Conservation (phyloP, 2,329 filamentous ascomycete species). For the Fusarium sp. region DNA sequence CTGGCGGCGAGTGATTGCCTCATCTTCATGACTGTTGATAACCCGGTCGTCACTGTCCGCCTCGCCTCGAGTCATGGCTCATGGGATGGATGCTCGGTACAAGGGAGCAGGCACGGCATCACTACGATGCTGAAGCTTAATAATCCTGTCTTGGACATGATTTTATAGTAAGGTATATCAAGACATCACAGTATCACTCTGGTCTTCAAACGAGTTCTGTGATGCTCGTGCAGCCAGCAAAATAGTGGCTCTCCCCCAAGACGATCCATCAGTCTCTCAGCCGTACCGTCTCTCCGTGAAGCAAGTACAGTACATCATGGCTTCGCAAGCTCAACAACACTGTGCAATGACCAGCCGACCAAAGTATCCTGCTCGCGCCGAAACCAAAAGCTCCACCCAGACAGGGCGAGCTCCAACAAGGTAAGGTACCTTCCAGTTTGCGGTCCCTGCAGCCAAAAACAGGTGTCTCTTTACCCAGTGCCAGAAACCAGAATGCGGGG, state of each 20-base stretch:
- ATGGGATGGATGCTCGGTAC: conserved; percentile 30
- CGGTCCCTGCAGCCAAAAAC: conserved; percentile 31
- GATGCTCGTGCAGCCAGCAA: not conserved
- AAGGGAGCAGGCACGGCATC: conserved; percentile 23
- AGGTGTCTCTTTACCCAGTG: conserved; percentile 41
- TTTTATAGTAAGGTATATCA: no score
- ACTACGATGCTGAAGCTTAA: conserved; percentile 7
- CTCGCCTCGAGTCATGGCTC: conserved; percentile 37
- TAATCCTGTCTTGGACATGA: no score
- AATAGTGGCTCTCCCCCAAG: conserved; percentile 1
- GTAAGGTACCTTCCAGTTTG: conserved; percentile 42
- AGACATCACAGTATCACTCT: no score
- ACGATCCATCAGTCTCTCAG: conserved; percentile 30
- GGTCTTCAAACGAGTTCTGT: not conserved
- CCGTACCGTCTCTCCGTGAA: not conserved
- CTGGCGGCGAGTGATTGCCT: conserved; percentile 33
- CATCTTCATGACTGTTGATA: conserved; percentile 34
- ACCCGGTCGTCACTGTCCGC: conserved; percentile 37
- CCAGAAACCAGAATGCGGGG: conserved; percentile 48
- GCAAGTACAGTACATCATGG: conserved; percentile 41
- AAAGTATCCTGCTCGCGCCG: conserved; percentile 36
- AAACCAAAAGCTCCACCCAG: conserved; percentile 18
- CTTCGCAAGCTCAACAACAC: conserved; percentile 23
- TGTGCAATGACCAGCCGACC: conserved; percentile 20
- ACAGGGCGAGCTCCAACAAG: conserved; percentile 41